phyloP scores from a whole-genome alignment of 78 protist species.

The Planoprotostelium fungivorum region DNA sequence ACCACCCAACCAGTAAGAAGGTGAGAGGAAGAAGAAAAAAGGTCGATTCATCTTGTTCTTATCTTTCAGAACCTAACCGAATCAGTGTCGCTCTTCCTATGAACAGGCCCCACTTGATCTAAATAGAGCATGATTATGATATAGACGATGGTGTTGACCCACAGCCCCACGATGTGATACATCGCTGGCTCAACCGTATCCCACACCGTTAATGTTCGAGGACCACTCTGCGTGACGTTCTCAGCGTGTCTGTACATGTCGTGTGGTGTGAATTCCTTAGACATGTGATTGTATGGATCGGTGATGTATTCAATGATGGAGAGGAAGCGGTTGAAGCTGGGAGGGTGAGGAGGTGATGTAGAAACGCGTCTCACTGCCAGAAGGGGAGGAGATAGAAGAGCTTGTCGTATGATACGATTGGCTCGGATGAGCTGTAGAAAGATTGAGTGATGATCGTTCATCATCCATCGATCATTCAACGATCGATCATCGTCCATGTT shows the following conservation, averaged over 20 bases:
- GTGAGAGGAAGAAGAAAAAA: conserved; percentile 17
- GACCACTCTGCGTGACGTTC: background rate
- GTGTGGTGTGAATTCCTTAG: background rate
- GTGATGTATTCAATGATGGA: background rate
- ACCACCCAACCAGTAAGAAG: conserved; percentile 55
- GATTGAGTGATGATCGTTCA: too few species aligned
- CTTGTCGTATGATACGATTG: too few species aligned
- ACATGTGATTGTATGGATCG: background rate
- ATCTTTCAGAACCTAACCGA: background rate
- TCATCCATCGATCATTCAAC: background rate
- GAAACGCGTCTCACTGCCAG: background rate
- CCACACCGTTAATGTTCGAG: too few species aligned
- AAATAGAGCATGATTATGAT: background rate
- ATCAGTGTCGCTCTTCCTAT: background rate
- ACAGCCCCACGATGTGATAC: background rate
- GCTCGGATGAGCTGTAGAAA: too few species aligned
- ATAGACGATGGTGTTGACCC: background rate
- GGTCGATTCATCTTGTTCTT: background rate
- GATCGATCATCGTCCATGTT: too few species aligned
- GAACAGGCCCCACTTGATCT: background rate
- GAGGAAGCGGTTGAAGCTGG: background rate
- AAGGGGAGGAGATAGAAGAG: background rate
- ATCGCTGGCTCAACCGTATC: background rate
- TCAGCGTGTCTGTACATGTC: background rate
- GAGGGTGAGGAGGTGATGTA: background rate